phyloP scores from a whole-genome alignment of 305 asterid species.

The Ajuga reptans region DNA sequence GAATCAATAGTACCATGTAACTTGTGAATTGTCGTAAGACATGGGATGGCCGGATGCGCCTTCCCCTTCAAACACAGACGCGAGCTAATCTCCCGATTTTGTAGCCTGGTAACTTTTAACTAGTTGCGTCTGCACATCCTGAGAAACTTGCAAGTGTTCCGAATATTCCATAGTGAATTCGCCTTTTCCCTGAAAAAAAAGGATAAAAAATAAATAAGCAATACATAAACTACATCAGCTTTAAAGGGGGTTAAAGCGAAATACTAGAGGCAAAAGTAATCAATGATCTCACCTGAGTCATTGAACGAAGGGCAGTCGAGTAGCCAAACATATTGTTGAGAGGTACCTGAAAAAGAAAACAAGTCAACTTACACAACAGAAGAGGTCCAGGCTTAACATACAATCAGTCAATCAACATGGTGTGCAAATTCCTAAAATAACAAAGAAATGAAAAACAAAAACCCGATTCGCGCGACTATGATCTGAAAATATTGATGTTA shows the following conservation, averaged over 20 bases:
- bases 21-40: neutral
- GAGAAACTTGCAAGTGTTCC: constrained; percentile 75
- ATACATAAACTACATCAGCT: neutral
- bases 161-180: constrained; percentile 97
- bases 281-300: constrained; percentile 76
- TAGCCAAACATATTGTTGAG: constrained; percentile 98
- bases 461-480: neutral
- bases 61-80: neutral
- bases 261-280: neutral
- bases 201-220: neutral
- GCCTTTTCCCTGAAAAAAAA: constrained; percentile 75
- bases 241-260: neutral
- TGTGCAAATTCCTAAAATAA: neutral
- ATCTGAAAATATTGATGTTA: neutral
- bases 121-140: constrained; percentile 77
- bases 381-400: neutral
- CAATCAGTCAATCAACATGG: neutral
- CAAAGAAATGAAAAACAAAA: neutral
- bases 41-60: neutral
- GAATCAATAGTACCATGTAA: neutral
- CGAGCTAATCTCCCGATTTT: constrained; percentile 42
- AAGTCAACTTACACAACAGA: neutral
- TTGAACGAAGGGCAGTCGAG: constrained; percentile 89
- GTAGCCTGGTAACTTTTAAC: constrained; percentile 60
- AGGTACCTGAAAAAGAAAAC: constrained; percentile 62